These are phyloP conservation scores for Dryas octopetala DNA, from an alignment of 306 rosid species.

Conservation along the genomic window DNA sequence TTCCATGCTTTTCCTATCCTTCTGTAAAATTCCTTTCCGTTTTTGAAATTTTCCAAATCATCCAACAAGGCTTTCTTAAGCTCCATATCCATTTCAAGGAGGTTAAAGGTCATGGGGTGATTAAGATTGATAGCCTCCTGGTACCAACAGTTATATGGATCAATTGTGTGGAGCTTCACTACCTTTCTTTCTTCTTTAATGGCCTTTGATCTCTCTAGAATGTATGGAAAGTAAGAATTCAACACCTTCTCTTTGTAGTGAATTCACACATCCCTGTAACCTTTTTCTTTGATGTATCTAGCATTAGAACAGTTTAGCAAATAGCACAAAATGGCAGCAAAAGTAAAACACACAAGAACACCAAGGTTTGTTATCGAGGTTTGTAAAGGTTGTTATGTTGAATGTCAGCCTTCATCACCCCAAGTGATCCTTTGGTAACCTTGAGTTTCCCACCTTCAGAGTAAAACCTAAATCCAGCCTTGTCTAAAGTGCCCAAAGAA, in stretches of 20 bases:
- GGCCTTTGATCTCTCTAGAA: background rate
- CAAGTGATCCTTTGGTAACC: too few relatives aligned
- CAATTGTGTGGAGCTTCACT: background rate
- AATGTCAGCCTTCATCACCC: too few relatives aligned
- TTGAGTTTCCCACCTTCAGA: too few relatives aligned
- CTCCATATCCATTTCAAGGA: constrained; percentile 33
- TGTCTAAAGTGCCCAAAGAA: too few relatives aligned
- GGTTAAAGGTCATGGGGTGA: constrained; percentile 32
- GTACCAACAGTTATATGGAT: background rate
- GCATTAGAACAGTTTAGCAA: too few relatives aligned
- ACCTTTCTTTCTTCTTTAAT: background rate
- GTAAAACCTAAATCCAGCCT: too few relatives aligned
- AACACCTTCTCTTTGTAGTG: background rate
- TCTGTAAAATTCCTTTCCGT: constrained; percentile 31
- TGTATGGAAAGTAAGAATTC: background rate
- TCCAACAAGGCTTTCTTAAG: constrained; percentile 26
- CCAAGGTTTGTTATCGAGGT: too few relatives aligned
- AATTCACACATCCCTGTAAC: too few relatives aligned
- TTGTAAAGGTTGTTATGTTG: too few relatives aligned
- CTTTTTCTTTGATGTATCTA: too few relatives aligned
- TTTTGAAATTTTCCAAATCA: constrained; percentile 31
- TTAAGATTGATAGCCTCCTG: constrained; percentile 18
- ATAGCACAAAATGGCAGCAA: too few relatives aligned
- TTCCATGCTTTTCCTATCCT: constrained; percentile 49
- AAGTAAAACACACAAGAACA: too few relatives aligned